Conservation (phyloP, 805 yeast species). For the Saccharomycopsis fibuligera region DNA sequence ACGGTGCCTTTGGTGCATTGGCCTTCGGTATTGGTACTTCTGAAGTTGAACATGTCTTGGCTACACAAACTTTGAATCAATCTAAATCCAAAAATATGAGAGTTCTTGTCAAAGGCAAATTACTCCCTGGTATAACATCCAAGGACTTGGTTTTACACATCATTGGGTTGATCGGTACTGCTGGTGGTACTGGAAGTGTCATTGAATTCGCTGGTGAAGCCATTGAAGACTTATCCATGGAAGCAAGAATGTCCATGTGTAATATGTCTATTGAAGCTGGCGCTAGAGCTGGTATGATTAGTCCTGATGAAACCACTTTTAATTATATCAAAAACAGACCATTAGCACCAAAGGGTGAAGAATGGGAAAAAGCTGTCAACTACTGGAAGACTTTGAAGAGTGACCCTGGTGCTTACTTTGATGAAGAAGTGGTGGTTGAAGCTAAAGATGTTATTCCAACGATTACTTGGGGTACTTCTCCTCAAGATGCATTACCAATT, state of each 20-base stretch:
- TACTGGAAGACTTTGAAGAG: conserved; percentile 89
- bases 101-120: conserved; percentile 75
- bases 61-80: conserved; percentile 94
- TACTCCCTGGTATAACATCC: conserved; percentile 86
- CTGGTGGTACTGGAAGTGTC: conserved; percentile 98
- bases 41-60: conserved; percentile 97
- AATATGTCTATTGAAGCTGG: conserved; percentile 99
- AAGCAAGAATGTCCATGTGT: conserved; percentile 98
- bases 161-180: conserved; percentile 95
- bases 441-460: conserved; percentile 90
- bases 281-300: conserved; percentile 99
- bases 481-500: conserved; percentile 96
- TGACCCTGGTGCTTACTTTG: conserved; percentile 88
- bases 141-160: conserved; percentile 93
- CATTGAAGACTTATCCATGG: conserved; percentile 84
- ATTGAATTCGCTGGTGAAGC: conserved; percentile 97
- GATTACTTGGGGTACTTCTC: conserved; percentile 99
- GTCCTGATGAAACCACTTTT: conserved; percentile 86
- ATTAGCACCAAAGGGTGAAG: conserved; percentile 85
- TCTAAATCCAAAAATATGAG: conserved; percentile 95
- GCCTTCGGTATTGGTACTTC: conserved; percentile 99
- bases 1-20: conserved; percentile 95
- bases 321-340: conserved; percentile 91
- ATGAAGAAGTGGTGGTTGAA: conserved; percentile 70
- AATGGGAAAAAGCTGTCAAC: conserved; percentile 89